Percentiles rank a stretch among this genome's conserved stretches.
phyloP scores from a whole-genome alignment of 176 grass and related monocot species.

The Themeda triandra region DNA sequence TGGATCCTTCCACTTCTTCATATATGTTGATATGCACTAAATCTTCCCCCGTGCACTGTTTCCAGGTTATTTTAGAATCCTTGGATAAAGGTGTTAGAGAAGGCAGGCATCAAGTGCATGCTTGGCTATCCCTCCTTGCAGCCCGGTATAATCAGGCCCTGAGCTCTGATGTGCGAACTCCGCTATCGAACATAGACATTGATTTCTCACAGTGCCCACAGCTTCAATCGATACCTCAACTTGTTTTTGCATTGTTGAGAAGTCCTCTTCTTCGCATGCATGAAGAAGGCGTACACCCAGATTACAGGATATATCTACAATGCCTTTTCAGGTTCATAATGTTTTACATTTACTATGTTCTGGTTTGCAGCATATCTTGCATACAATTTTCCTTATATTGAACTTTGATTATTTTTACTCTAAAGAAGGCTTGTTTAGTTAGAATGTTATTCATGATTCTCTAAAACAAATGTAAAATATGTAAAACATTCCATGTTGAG shows the following conservation, averaged over 20 bases:
- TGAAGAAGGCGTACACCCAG: conserved; percentile 97
- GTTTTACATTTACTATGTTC: neutral
- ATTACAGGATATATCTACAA: conserved; percentile 96
- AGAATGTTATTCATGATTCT: neutral
- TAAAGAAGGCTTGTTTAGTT: neutral
- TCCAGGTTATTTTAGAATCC: conserved; percentile 84
- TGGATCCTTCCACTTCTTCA: neutral
- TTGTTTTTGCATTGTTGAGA: conserved; percentile 88
- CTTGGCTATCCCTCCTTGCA: conserved; percentile 86
- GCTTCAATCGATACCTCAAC: conserved; percentile 74
- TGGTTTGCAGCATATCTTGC: neutral
- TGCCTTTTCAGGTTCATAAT: conserved; percentile 89
- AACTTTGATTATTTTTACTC: neutral
- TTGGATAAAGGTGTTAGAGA: conserved; percentile 89
- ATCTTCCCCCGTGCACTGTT: conserved; percentile 15
- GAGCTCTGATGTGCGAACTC: conserved; percentile 41
- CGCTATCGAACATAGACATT: conserved; percentile 60
- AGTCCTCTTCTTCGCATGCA: conserved; percentile 83
- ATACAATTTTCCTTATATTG: neutral
- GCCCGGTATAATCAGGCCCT: conserved; percentile 67
- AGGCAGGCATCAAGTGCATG: conserved; percentile 69
- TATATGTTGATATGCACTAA: neutral
- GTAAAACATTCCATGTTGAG: conserved; percentile 7
- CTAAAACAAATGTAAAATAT: neutral
- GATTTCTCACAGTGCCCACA: conserved; percentile 83